Evolutionary conservation across 345 rosid genomes (phyloP).

Genomic region (Citrus reticulata): DNA sequence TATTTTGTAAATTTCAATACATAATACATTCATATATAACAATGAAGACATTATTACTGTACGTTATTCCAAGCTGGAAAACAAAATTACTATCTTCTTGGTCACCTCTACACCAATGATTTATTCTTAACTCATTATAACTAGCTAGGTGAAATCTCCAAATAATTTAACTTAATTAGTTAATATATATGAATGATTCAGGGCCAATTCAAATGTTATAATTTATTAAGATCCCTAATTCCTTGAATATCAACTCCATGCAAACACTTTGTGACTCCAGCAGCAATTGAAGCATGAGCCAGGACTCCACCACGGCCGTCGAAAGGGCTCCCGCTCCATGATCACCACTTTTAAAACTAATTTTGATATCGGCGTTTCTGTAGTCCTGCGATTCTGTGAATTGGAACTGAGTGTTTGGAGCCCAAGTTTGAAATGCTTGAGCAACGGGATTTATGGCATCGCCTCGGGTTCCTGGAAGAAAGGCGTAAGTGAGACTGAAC

Average conservation of each 20-base stretch:
- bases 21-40: too few species aligned
- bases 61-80: too few species aligned
- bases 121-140: too few species aligned
- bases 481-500: constrained; percentile 25
- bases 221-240: constrained; percentile 18
- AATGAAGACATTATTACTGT: too few species aligned
- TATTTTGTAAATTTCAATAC: too few species aligned
- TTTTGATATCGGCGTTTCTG: constrained; percentile 11
- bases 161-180: too few species aligned
- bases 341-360: constrained; percentile 15
- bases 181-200: too few species aligned
- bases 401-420: constrained; percentile 16
- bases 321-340: constrained; percentile 19
- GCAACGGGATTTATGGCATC: neutral
- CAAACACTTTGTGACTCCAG: constrained; percentile 21
- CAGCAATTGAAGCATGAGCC: constrained; percentile 11
- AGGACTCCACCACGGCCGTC: constrained; percentile 17
- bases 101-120: too few species aligned
- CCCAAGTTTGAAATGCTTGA: constrained; percentile 31
- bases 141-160: too few species aligned
- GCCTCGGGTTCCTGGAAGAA: neutral
- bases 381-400: neutral
- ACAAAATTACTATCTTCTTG: too few species aligned
- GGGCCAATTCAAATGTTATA: constrained; percentile 1
- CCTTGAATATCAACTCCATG: constrained; percentile 31